Percentiles rank a stretch among this genome's conserved stretches.
These are phyloP conservation scores for Thermoascus crustaceus DNA, from an alignment of 2,329 filamentous ascomycete species.

Conservation along the genomic window DNA sequence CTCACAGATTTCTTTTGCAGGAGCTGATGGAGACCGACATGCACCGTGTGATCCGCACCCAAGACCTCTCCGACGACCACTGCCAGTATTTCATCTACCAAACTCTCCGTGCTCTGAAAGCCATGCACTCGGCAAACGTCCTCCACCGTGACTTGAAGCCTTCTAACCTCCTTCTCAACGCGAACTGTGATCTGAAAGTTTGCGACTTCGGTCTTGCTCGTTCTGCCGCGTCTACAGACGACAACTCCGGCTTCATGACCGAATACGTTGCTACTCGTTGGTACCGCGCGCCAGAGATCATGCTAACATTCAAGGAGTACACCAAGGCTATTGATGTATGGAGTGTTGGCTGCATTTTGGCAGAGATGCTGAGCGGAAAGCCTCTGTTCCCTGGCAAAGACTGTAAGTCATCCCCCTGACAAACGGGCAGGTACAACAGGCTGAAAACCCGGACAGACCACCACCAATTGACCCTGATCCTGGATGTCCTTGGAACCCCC, in stretches of 20 bases:
- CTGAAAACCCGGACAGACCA: conserved; percentile 58
- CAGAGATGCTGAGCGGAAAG: conserved; percentile 98
- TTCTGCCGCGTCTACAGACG: conserved; percentile 92
- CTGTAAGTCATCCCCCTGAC: conserved; percentile 53
- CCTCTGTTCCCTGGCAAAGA: conserved; percentile 97
- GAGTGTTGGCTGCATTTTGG: conserved; percentile 96
- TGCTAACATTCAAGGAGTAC: conserved; percentile 99
- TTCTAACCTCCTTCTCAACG: conserved; percentile 91
- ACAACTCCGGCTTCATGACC: conserved; percentile 99
- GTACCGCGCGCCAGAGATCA: conserved; percentile 98
- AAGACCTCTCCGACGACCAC: conserved; percentile 97
- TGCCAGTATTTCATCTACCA: conserved; percentile 99
- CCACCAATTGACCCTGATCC: conserved; percentile 92
- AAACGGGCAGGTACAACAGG: conserved; percentile 9
- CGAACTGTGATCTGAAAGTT: conserved; percentile 98
- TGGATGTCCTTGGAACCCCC: conserved; percentile 93
- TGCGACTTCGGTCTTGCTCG: conserved; percentile 96
- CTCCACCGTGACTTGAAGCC: conserved; percentile 96
- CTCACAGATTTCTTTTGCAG: conserved; percentile 41
- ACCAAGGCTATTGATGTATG: conserved; percentile 99
- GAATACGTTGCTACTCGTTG: conserved; percentile 99
- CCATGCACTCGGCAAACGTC: conserved; percentile 98
- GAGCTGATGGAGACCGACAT: conserved; percentile 99
- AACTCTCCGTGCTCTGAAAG: conserved; percentile 92
- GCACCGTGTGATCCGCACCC: conserved; percentile 97